Conservation (phyloP, 495 filamentous ascomycete species). For the Usnea hakonensis region DNA sequence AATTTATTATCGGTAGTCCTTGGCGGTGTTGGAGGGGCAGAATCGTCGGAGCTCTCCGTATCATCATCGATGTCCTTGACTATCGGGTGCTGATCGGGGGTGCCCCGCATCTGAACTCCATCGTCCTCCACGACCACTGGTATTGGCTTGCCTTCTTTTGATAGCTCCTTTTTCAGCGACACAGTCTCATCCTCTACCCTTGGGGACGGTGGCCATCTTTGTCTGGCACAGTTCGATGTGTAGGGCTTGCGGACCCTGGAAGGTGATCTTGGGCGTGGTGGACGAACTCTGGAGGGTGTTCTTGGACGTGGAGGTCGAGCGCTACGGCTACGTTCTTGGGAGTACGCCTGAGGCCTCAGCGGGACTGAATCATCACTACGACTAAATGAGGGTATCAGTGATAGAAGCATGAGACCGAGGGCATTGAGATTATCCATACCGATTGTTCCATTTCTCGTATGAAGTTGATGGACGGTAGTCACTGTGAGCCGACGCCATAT, state of each 20-base stretch:
- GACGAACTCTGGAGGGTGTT: constrained; percentile 3
- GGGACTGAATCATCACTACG: background rate
- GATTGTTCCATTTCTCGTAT: background rate
- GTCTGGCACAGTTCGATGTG: constrained; percentile 15
- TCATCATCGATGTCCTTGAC: constrained; percentile 27
- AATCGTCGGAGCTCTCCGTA: constrained; percentile 28
- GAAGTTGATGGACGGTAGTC: background rate
- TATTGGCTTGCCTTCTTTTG: constrained; percentile 1
- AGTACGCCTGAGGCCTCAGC: background rate
- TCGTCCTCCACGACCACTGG: constrained; percentile 11
- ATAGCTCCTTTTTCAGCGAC: background rate
- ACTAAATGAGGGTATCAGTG: background rate
- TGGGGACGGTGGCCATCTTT: constrained; percentile 16
- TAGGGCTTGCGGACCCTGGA: constrained; percentile 11
- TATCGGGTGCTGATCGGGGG: constrained; percentile 41
- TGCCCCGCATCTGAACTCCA: constrained; percentile 31
- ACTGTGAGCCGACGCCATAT: background rate
- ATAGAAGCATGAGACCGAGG: background rate
- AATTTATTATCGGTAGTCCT: constrained; percentile 8
- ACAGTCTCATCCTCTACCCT: constrained; percentile 14
- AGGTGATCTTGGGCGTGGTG: constrained; percentile 9
- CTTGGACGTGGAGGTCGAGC: constrained; percentile 15
- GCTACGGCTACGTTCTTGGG: background rate
- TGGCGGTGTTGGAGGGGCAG: constrained; percentile 32
- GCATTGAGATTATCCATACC: background rate